Evolutionary conservation across 805 yeast genomes (phyloP), one percentile per base, ranked within the genome.

Genomic region (Candida montana): DNA sequence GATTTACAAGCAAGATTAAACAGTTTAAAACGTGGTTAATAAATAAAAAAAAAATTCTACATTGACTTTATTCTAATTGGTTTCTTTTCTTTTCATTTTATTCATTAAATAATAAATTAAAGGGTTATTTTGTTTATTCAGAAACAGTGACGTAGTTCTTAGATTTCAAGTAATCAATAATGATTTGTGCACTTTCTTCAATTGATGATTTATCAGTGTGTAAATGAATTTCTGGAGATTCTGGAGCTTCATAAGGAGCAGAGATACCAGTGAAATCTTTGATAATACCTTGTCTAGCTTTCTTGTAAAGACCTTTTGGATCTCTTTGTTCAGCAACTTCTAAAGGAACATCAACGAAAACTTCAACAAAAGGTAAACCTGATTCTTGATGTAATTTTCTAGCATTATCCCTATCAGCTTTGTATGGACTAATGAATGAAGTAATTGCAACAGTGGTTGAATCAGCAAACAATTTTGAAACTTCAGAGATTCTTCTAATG

Each of bases 181-280:
- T 83, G 50, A 72, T 67, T 52, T 74, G 64, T 26, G 95, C 95
- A 56, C 91, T 78, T 58, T 89, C 85, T 67, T 90, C 96, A 35
- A 89, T 77, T 31, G 83, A 65, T 41, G 72, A 67, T 54, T 78
- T 71, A 58, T 83, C 82, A 44, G 91, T 87, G 53, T 76, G 77
- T 59, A 90, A 67, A 59, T 83, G 90, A 45, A 90, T 71, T 67
- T 90, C 98, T 21, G 98, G 87, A 28, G 65, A 57, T 52, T 74
- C 83, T 38, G 98, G 98, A 3, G 85, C 93, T 70, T 90, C 98
- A 63, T 90, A 90, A 30, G 98, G 98, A 10, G 96, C 97, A 50
- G 89, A 81, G 44, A 90, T 83, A 43, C 98, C 98, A 13, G 98
- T 90, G 69, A 90, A 90, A 59, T 90, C 95, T 66, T 86, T 86